Evolutionary conservation across 768 basidiomycete species (phyloP), one percentile per base, ranked within the genome.

Genomic region (Boletus rubropictus): DNA sequence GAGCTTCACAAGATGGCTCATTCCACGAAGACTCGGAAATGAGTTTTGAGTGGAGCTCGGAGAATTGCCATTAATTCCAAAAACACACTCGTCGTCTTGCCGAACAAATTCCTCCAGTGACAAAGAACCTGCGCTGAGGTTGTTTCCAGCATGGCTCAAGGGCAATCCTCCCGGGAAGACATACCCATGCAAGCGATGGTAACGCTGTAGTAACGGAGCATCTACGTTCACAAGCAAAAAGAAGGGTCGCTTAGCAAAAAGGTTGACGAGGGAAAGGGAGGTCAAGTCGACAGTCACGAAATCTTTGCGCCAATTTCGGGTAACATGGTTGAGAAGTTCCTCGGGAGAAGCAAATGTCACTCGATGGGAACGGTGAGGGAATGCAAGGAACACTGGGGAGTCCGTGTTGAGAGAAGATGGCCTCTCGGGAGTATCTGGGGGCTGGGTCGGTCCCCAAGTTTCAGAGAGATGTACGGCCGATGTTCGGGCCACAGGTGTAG

Each of bases 211-310:
- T 27, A 94, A 59, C 0, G 93, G 93, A 0, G 90, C 95, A 52
- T 97, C 92, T 25, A 92, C 75, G 39, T 70, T 77, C 37, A 96
- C 69, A 20, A 98, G 76, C 62, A 97, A 70, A 64, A 96, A 92
- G 64, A 92, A 98, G 0, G 96, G 96, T 15, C 96, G 73, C 59
- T 83, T 92, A 29, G 79, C 63, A 60, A 96, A 97, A 40, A 74
- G 67, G 49, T 78, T 77, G 29, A 98, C 71, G 14, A 80, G 66
- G 3, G 73, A 67, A 24, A 69, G 68, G 1, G 77, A 80, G 34
- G 63, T 61, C 18, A 94, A 64, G 60, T 89, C 86, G n/a, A 72
- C 65, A 0, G 93, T 95, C 25, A 97, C 91, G 56, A 84, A 91
- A 58, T 89, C 72, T 7, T 71, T 64, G 36, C 74, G 76, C 95